Conservation (phyloP, 306 rosid species). For the Malus orientalis region DNA sequence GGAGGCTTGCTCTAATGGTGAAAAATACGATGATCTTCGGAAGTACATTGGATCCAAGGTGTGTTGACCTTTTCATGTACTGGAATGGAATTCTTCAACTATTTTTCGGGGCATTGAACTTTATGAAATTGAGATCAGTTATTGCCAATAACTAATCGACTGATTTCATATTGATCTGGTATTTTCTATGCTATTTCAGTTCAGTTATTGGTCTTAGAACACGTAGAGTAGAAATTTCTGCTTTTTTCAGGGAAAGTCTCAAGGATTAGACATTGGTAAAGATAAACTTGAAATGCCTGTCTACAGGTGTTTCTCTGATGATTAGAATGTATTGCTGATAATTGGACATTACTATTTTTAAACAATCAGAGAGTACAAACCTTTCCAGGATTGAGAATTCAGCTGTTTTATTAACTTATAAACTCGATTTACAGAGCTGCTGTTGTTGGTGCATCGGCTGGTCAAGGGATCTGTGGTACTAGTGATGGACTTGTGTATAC, state of each 20-base stretch:
- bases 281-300: too few species aligned
- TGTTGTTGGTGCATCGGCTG: constrained; percentile 53
- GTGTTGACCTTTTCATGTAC: constrained; percentile 14
- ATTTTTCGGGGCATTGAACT: not conserved
- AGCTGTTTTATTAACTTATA: not conserved
- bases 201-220: too few species aligned
- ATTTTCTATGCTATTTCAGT: too few species aligned
- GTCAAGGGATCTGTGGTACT: constrained; percentile 59
- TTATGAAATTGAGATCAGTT: not conserved
- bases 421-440: constrained; percentile 40
- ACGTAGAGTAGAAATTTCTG: too few species aligned
- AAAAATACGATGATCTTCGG: constrained; percentile 52
- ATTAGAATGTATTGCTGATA: too few species aligned
- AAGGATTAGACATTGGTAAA: not conserved
- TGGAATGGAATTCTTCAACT: not conserved
- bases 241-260: not conserved
- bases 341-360: not conserved
- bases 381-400: not conserved
- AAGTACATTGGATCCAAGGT: constrained; percentile 70
- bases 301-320: too few species aligned
- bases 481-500: constrained; percentile 52
- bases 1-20: constrained; percentile 72
- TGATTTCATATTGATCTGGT: too few species aligned
- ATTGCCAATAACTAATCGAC: too few species aligned
- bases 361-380: not conserved